phyloP scores from a whole-genome alignment of 306 rosid genomes.

The Vachellia collinsii region DNA sequence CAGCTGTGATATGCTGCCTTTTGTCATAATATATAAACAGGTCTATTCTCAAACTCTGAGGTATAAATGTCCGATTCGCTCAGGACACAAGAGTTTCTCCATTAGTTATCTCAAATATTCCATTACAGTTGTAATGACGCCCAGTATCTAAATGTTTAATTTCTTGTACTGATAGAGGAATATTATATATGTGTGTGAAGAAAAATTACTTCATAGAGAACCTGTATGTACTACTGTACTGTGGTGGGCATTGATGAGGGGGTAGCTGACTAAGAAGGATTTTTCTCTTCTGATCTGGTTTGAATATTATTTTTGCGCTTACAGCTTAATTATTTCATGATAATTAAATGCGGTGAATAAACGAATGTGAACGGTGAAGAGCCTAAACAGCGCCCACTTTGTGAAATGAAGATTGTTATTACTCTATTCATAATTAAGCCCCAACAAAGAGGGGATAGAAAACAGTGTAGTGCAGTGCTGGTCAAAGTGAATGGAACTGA shows the following conservation, averaged over 20 bases:
- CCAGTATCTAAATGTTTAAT: background rate
- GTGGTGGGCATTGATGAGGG: background rate
- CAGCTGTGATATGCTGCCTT: background rate
- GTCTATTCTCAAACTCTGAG: no score
- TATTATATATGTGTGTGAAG: no score
- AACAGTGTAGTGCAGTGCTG: background rate
- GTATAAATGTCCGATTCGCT: no score
- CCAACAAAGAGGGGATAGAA: no score
- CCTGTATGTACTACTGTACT: background rate
- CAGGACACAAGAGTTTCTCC: no score
- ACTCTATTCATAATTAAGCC: no score
- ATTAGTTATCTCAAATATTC: no score
- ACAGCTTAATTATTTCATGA: background rate
- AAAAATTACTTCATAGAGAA: no score
- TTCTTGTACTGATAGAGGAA: background rate
- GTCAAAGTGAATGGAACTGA: background rate
- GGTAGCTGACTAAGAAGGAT: no score
- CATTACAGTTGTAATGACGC: no score
- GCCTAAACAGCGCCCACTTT: background rate
- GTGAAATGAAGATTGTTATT: background rate
- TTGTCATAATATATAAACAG: no score
- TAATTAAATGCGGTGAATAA: background rate
- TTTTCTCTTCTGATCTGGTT: background rate
- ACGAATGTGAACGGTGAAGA: background rate
- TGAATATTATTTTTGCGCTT: no score